Base-by-base conservation (phyloP, 768 basidiomycete genomes). In the Cubamyces sp. region DNA sequence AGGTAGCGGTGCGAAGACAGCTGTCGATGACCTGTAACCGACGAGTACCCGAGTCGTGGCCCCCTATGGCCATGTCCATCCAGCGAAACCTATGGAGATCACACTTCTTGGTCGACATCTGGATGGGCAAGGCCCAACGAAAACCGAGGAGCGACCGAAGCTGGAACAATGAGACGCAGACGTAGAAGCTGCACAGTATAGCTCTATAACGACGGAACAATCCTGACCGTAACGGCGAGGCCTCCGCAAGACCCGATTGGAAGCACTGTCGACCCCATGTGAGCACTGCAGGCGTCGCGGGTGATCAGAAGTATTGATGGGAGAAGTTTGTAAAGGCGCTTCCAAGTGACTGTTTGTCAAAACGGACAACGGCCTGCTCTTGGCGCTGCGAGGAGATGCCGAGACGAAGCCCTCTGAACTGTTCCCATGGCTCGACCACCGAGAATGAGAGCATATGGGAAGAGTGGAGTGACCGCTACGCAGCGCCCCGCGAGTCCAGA, bases 321-420 rank as follows among this genome's bases (percentile, higher is more conserved):
- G n/a, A 26, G 49, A 52, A 52, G 21, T 30, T 37, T 6, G 7
- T 15, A 18, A 6, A 23, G 46, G 23, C 19, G 41, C 48, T 51
- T 37, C 54, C 42, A 34, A 12, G 54, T 6, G 54, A 19, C 28
- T 62, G 34, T 45, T 51, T 28, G 39, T 46, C 54, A 51, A 43
- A 45, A 28, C 3, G 19, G 11, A 15, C 19, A 15, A 16, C 39
- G 19, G 25, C 14, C 26, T 34, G 12, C 16, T 50, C 61, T 62
- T 56, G 61, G 61, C 61, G 12, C 30, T 39, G 54, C 61, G 61
- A 62, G 54, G 41, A 62, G 61, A n/a, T 51, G 34, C 61, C 61
- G 61, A 26, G 12, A 23, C 50, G 18, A 19, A 9, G 25, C 5
- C 34, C 21, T 23, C 21, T 11, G 5, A 8, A 16, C 11, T 1